Conservation (phyloP, 2,329 filamentous ascomycete species). For the Alternaria brassicicola region DNA sequence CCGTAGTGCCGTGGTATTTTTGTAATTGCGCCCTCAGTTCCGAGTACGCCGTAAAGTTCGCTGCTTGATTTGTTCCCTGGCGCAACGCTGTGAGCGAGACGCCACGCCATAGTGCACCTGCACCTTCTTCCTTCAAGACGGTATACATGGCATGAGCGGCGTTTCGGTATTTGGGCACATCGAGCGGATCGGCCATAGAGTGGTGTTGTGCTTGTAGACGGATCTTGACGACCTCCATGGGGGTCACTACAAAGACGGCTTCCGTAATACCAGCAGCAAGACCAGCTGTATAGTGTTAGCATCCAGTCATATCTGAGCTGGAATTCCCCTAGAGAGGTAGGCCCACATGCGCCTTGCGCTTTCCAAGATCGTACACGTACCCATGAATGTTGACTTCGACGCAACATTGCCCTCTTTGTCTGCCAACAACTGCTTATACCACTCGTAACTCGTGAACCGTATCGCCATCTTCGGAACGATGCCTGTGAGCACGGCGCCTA, state of each 20-base stretch:
- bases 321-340: neutral
- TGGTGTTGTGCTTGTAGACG: constrained; percentile 97
- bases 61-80: constrained; percentile 94
- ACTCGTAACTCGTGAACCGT: constrained; percentile 95
- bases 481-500: constrained; percentile 94
- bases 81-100: constrained; percentile 91
- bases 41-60: constrained; percentile 96
- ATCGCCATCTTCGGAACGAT: constrained; percentile 99
- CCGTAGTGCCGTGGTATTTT: constrained; percentile 72
- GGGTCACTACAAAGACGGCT: constrained; percentile 93
- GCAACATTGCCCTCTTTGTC: constrained; percentile 70
- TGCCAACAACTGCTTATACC: constrained; percentile 85
- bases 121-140: constrained; percentile 88
- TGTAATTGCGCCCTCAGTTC: constrained; percentile 86
- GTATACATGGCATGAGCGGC: constrained; percentile 84
- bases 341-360: neutral
- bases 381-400: constrained; percentile 73
- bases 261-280: constrained; percentile 93
- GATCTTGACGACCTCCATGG: constrained; percentile 99
- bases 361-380: constrained; percentile 52
- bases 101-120: constrained; percentile 87
- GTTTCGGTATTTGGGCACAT: constrained; percentile 96
- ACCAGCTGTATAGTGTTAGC: constrained; percentile 64
- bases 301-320: neutral
- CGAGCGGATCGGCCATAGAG: constrained; percentile 94